Percentiles rank a stretch among this genome's conserved stretches.
phyloP scores from a whole-genome alignment of 495 filamentous ascomycete genomes.

The Haplographium delicatum region DNA sequence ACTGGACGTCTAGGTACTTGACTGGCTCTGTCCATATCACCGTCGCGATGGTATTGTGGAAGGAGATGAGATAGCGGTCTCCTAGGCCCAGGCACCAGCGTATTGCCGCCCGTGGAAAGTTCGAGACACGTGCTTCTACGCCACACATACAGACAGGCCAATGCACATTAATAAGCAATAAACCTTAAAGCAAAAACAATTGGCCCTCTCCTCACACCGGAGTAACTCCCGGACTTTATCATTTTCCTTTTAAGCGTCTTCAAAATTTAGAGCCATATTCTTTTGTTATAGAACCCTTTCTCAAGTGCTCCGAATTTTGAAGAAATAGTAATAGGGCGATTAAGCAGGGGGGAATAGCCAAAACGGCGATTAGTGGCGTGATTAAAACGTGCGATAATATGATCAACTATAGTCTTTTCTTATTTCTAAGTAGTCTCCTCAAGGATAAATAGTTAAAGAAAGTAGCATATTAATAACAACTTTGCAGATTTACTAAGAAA shows the following conservation, averaged over 20 bases:
- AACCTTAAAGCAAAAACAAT: too few species aligned
- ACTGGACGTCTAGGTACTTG: too few species aligned
- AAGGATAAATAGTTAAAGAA: constrained; percentile 16
- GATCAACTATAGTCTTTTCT: constrained; percentile 9
- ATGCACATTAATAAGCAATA: constrained; percentile 9
- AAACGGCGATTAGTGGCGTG: constrained; percentile 8
- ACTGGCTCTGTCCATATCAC: constrained; percentile 13
- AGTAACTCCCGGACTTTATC: constrained; percentile 17
- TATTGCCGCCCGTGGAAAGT: constrained; percentile 8
- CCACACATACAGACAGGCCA: constrained; percentile 14
- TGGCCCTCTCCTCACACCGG: constrained; percentile 15
- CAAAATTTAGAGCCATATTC: constrained; percentile 9
- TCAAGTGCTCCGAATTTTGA: constrained; percentile 17
- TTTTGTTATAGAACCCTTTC: constrained; percentile 11
- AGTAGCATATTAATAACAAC: constrained; percentile 12
- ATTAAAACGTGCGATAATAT: constrained; percentile 8
- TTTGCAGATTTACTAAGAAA: too few species aligned
- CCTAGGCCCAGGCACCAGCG: constrained; percentile 7
- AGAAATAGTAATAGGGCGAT: constrained; percentile 10
- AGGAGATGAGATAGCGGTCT: constrained; percentile 7
- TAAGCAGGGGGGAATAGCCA: constrained; percentile 11
- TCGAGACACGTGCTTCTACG: constrained; percentile 15
- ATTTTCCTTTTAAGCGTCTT: constrained; percentile 10
- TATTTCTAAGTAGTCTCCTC: constrained; percentile 10
- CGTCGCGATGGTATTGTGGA: constrained; percentile 15